A percentile compares a stretch with the other conserved stretches of the same genome.
Conservation (phyloP, 345 rosid genomes). For the Euphorbia peplus region DNA sequence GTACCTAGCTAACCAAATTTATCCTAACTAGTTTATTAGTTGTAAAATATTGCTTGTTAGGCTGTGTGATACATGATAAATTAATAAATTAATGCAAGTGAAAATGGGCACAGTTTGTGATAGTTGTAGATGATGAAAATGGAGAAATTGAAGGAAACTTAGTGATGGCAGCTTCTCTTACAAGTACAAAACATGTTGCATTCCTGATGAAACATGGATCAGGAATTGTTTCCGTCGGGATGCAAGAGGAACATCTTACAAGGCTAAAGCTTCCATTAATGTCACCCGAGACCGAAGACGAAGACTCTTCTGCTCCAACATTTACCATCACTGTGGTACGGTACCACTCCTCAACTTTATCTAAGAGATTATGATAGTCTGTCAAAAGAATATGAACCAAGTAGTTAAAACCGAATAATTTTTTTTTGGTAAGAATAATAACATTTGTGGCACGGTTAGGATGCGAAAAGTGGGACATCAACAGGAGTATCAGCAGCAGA, state of each 20-base stretch:
- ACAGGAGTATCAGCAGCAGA: conserved; percentile 79
- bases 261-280: conserved; percentile 73
- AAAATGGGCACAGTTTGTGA: conserved; percentile 75
- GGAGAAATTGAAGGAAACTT: conserved; percentile 76
- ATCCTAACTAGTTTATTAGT: no score
- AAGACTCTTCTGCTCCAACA: conserved; percentile 79
- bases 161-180: conserved; percentile 63
- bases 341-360: background rate
- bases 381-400: no score
- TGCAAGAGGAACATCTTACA: conserved; percentile 71
- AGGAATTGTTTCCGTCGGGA: conserved; percentile 78
- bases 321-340: conserved; percentile 78
- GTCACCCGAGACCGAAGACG: conserved; percentile 74
- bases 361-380: no score
- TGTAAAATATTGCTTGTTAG: no score
- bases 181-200: conserved; percentile 51
- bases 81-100: no score
- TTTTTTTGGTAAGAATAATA: no score
- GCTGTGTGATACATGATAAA: no score
- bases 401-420: no score
- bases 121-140: conserved; percentile 81
- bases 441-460: conserved; percentile 34
- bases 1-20: no score
- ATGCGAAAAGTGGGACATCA: conserved; percentile 58
- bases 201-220: conserved; percentile 71